Percentiles rank a stretch among this genome's conserved stretches.
These are phyloP conservation scores for Metarhizium sp. DNA, from an alignment of 2,329 filamentous ascomycete genomes.

Conservation along the genomic window DNA sequence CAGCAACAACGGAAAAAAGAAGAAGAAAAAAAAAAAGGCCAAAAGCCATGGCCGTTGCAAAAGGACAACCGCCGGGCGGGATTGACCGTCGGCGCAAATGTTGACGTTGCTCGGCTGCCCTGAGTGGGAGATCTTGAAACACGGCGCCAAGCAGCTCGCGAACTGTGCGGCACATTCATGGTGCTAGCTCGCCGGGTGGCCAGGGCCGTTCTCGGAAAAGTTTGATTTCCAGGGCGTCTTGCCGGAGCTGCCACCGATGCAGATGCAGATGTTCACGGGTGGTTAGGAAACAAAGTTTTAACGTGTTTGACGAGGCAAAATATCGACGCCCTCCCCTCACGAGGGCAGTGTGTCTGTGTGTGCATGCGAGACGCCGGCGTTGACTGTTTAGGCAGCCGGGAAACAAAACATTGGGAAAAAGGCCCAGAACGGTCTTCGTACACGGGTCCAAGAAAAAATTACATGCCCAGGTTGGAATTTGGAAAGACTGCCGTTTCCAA, in stretches of 20 bases:
- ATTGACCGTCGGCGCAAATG: neutral
- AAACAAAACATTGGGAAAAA: too few relatives aligned
- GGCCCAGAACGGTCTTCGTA: too few relatives aligned
- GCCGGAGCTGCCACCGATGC: neutral
- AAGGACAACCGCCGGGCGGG: neutral
- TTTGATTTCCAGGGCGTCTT: neutral
- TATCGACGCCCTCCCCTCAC: neutral
- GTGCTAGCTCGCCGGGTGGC: neutral
- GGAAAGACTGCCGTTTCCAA: too few relatives aligned
- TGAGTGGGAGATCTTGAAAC: neutral
- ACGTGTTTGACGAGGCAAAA: neutral
- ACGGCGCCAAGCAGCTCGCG: neutral
- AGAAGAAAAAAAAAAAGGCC: neutral
- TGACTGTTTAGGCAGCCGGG: too few relatives aligned
- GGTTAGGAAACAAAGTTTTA: neutral
- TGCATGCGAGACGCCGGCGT: too few relatives aligned
- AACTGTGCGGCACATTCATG: neutral
- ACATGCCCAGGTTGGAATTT: too few relatives aligned
- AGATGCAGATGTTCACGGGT: neutral
- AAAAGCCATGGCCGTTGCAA: neutral
- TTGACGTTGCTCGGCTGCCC: too few relatives aligned
- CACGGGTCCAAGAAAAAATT: too few relatives aligned
- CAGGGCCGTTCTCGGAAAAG: neutral
- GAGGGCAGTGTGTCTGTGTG: neutral
- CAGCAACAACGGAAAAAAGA: neutral